phyloP scores from a whole-genome alignment of 2,329 filamentous ascomycete species.

The Fusarium multiceps region DNA sequence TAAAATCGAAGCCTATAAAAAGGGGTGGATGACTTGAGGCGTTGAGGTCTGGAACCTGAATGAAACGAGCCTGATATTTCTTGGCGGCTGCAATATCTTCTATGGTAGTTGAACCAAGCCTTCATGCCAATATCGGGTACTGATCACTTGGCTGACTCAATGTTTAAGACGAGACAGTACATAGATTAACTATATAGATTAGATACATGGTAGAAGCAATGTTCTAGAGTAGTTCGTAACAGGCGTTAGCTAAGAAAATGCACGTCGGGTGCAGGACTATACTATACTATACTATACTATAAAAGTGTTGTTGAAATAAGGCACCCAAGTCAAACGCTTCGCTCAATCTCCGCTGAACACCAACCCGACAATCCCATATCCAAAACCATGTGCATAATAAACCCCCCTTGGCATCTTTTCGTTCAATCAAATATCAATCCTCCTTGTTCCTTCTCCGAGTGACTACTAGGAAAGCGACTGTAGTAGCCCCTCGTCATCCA shows the following conservation, averaged over 20 bases:
- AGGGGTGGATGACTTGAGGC: neutral
- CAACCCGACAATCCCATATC: neutral
- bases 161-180: neutral
- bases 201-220: constrained; percentile 6
- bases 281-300: constrained; percentile 15
- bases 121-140: no score
- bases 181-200: neutral
- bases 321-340: constrained; percentile 30
- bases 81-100: neutral
- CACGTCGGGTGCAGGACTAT: constrained; percentile 38
- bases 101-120: neutral
- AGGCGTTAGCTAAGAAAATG: constrained; percentile 37
- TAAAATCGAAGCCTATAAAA: neutral
- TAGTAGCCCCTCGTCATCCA: constrained; percentile 37
- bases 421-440: neutral
- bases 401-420: neutral
- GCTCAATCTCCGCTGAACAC: constrained; percentile 9
- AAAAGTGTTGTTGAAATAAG: neutral
- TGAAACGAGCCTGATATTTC: neutral
- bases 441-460: neutral
- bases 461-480: constrained; percentile 28
- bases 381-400: neutral
- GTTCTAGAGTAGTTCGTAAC: constrained; percentile 33
- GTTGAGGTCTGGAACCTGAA: neutral
- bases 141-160: neutral